Evolutionary conservation across 2,329 filamentous ascomycete species (phyloP), one percentile per base, ranked within the genome.

Genomic region (Metarhizium sp.): DNA sequence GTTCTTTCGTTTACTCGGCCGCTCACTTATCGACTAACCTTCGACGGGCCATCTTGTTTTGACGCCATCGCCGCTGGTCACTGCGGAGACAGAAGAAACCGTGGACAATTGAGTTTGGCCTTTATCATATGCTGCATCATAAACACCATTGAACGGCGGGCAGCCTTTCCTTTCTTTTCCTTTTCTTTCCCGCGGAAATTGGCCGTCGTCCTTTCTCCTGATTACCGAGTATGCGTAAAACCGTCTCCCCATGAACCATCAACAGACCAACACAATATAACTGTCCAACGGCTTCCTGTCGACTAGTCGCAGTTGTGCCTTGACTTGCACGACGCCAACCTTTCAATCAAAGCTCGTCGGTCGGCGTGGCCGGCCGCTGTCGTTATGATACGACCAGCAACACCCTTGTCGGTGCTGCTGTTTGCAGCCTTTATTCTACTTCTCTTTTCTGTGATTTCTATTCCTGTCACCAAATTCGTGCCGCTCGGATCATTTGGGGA

Each of bases 341-440:
- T 18, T 20, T 20, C 51, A 43, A 32, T 58, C 49, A 51, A 53
- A 50, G 30, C 50, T 46, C 45, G 20, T 64, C 67, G 59, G 63
- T 57, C 58, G 61, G 57, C 49, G 13, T 36, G 32, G 52, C 49
- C 32, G 46, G 52, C 52, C 38, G 51, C 60, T 61, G 64, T 67
- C 75, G 84, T 75, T 75, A 90, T 95, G 84, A 78, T 97, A 70
- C 89, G 92, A 67, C 92, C 94, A 59, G 92, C 94, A 59, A 97
- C 94, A 58, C 92, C 94, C 62, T 77, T 99, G 68, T 86, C 92
- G 63, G 77, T 96, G 62, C 76, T 97, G 69, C 86, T 97, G 66
- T 81, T 95, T 59, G 79, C 82, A 66, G 91, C 92, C 61, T 96
- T 99, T 71, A 87, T 79, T 59, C 78, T 97, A 59, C 79, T 97